Base-by-base conservation (phyloP, 768 basidiomycete species). In the Polyporus arcularius region DNA sequence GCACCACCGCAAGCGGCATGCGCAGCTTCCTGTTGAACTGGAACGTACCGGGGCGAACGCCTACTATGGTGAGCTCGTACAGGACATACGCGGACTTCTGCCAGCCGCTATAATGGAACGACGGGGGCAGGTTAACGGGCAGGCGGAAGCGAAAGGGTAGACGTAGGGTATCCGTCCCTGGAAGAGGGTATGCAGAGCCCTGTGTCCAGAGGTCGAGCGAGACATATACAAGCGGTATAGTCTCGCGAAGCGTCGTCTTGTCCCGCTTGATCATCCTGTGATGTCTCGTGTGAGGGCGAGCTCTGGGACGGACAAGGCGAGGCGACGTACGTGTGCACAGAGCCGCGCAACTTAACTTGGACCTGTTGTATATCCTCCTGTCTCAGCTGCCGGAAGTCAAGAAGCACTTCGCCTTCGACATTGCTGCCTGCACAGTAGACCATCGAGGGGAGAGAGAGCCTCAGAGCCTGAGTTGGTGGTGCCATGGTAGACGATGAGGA, bases 81-180 rank as follows among this genome's bases (percentile, higher is more conserved):
- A 51, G 49, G 1, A 65, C 48, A 6, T 26, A 11, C 38, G 45
- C 57, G 7, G 15, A 21, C 10, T 43, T 16, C 11, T 16, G 18
- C 6, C 41, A 3, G 15, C 14, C 30, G 8, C 15, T 32, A n/a
- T 54, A 53, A 18, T 50, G 21, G 47, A 57, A 65, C 4, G 61
- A 54, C 1, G 65, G 65, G 2, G 65, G 65, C 1, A 62, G 49
- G 6, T 58, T 26, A 1, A 12, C 15, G 3, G 61, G 61, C 10
- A 65, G 55, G 12, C 30, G 21, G n/a, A 65, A 45, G 16, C 21
- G 12, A 47, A 65, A 65, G 14, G 61, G 65, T 6, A 62, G 15
- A 31, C 55, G 49, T 15, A 62, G 52, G 18, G 35, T 30, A 53
- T 63, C 50, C 9, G 50, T 21, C n/a, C 39, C 61, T 12, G 65